Conservation (phyloP, 352 stramenopile species). For the Globisporangium nunn region DNA sequence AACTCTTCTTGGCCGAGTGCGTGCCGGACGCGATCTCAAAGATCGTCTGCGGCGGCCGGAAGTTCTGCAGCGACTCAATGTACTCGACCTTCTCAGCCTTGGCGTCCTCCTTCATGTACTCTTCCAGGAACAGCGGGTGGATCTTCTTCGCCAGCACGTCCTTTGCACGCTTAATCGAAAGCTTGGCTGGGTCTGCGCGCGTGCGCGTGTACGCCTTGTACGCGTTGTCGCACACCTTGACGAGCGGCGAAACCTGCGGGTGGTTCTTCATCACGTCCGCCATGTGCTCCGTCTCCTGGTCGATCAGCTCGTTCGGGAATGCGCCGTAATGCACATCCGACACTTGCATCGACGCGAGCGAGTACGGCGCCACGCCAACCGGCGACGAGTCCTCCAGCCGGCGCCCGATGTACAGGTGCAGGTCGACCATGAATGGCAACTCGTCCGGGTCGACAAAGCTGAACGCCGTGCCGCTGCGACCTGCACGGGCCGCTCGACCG, state of each 20-base stretch:
- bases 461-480: conserved; percentile 92
- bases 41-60: conserved; percentile 93
- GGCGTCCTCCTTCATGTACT: conserved; percentile 79
- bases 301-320: conserved; percentile 94
- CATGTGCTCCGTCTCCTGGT: conserved; percentile 95
- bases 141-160: conserved; percentile 87
- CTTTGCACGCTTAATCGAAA: conserved; percentile 93
- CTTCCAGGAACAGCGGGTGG: conserved; percentile 89
- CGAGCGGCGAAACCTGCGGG: conserved; percentile 60
- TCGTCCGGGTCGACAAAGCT: conserved; percentile 97
- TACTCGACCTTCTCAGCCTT: conserved; percentile 86
- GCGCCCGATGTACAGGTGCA: conserved; percentile 94
- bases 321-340: conserved; percentile 96
- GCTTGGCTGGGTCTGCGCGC: conserved; percentile 92
- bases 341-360: conserved; percentile 90
- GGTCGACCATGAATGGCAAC: conserved; percentile 97
- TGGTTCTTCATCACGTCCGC: conserved; percentile 83
- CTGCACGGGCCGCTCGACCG: conserved; percentile 93
- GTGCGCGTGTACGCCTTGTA: conserved; percentile 98
- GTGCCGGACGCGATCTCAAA: conserved; percentile 92
- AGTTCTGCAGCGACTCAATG: conserved; percentile 88
- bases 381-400: conserved; percentile 72
- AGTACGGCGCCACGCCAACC: conserved; percentile 71
- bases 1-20: conserved; percentile 72
- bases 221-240: conserved; percentile 93